A percentile compares a stretch with the other conserved stretches of the same genome.
Evolutionary conservation across 805 yeast genomes (phyloP).

Genomic region (Komagataella kurtzmanii): DNA sequence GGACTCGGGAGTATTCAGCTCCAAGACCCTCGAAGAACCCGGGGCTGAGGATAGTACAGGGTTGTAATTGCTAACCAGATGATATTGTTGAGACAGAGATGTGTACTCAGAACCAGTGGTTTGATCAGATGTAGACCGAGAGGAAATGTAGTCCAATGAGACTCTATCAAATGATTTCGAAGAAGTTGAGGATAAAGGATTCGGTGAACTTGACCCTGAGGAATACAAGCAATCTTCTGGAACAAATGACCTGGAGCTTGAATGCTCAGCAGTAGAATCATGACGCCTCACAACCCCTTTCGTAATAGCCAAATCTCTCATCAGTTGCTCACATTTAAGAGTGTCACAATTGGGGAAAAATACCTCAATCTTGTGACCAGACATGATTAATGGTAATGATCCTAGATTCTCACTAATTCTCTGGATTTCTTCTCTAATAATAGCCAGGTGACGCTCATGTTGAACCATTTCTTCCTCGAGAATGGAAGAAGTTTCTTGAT

Average conservation of each 20-base stretch:
- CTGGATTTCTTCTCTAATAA: constrained; percentile 27
- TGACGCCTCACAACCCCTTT: constrained; percentile 32
- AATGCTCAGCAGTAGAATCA: constrained; percentile 2
- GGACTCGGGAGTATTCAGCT: neutral
- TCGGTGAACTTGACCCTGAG: neutral
- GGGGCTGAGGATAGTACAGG: neutral
- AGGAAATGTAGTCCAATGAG: neutral
- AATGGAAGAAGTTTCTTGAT: constrained; percentile 26
- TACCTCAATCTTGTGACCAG: constrained; percentile 31
- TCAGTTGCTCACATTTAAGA: constrained; percentile 37
- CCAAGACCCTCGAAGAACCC: neutral
- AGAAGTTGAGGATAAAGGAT: neutral
- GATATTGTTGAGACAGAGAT: neutral
- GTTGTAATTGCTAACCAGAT: neutral
- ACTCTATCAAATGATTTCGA: neutral
- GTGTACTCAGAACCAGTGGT: neutral
- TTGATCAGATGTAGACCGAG: neutral
- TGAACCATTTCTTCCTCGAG: constrained; percentile 21
- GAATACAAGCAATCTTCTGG: neutral
- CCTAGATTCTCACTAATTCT: constrained; percentile 42
- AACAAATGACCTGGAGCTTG: neutral
- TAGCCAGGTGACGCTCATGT: constrained; percentile 26
- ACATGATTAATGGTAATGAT: constrained; percentile 38
- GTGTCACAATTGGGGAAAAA: constrained; percentile 65
- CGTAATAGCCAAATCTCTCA: constrained; percentile 45